These are phyloP conservation scores for Mycena epipterygia DNA, from an alignment of 768 basidiomycete genomes.

Conservation along the genomic window DNA sequence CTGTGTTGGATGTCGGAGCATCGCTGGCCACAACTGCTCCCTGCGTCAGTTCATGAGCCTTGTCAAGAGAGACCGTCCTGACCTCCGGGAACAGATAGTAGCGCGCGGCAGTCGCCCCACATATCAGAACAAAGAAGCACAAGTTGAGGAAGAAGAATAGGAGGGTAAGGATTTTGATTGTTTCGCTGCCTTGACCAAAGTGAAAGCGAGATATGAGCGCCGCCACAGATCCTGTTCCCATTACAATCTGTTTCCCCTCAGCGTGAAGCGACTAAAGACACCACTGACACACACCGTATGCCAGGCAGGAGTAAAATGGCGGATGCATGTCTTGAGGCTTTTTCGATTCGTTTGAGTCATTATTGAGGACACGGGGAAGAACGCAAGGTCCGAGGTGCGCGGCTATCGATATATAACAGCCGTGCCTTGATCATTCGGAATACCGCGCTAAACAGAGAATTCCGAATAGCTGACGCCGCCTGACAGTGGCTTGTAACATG, in stretches of 20 bases:
- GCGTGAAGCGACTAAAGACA: background rate
- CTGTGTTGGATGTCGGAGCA: conserved; percentile 64
- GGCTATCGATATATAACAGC: background rate
- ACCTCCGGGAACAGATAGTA: conserved; percentile 55
- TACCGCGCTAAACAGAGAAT: conserved; percentile 3
- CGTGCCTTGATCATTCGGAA: conserved; percentile 31
- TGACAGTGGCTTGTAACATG: too few species aligned
- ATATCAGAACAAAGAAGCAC: conserved; percentile 60
- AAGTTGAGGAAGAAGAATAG: conserved; percentile 63
- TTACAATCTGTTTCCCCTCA: conserved; percentile 46
- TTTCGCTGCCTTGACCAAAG: conserved; percentile 54
- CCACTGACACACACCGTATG: conserved; percentile 48
- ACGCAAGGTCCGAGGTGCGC: background rate
- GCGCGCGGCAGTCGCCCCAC: conserved; percentile 52
- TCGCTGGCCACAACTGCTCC: conserved; percentile 53
- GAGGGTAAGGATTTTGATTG: conserved; percentile 55
- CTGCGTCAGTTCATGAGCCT: background rate
- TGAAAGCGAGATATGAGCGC: conserved; percentile 63
- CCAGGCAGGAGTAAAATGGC: conserved; percentile 71
- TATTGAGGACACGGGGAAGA: conserved; percentile 40
- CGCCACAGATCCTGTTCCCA: conserved; percentile 69
- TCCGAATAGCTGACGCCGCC: conserved; percentile 16
- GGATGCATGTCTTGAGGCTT: conserved; percentile 50
- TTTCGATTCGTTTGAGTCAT: conserved; percentile 38
- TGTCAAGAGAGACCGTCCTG: background rate